phyloP scores from a whole-genome alignment of 1,284 basidiomycete genomes.

The Veloboletus limbatus region DNA sequence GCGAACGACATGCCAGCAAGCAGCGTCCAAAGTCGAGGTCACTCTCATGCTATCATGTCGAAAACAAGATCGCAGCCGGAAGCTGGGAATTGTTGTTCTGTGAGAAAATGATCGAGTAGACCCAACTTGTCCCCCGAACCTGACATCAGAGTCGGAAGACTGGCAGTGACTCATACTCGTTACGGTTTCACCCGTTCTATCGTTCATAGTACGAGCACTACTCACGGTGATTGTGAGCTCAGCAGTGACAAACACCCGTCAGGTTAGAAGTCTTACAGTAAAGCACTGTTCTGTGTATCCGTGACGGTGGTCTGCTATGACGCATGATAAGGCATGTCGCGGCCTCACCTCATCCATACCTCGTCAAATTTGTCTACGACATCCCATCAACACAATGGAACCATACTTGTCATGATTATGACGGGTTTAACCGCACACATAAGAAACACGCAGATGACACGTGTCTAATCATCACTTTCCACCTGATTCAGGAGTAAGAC shows the following conservation, averaged over 20 bases:
- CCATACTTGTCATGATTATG: not conserved
- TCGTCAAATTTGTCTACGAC: not conserved
- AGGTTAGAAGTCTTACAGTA: too few species aligned
- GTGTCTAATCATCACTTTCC: slow-evolving; percentile 33
- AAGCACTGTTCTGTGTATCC: too few species aligned
- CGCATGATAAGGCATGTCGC: not conserved
- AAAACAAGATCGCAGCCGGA: not conserved
- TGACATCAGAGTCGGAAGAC: too few species aligned
- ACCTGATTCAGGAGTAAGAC: slow-evolving; percentile 15
- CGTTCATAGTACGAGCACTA: too few species aligned
- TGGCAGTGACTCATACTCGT: too few species aligned
- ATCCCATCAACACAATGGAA: too few species aligned
- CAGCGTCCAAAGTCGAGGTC: not conserved
- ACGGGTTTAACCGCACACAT: not conserved
- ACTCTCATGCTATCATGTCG: not conserved
- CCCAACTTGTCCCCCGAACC: too few species aligned
- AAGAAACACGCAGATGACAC: not conserved
- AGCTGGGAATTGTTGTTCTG: not conserved
- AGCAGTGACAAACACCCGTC: too few species aligned
- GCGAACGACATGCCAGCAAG: slow-evolving; percentile 10
- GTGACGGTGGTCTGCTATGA: not conserved
- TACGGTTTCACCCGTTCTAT: not conserved
- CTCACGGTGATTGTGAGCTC: too few species aligned
- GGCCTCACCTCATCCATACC: not conserved
- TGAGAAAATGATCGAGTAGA: too few species aligned